A percentile compares a stretch with the other conserved stretches of the same genome.
These are phyloP conservation scores for Hydrangea macrophylla DNA, from an alignment of 148 eudicot species.

Conservation along the genomic window DNA sequence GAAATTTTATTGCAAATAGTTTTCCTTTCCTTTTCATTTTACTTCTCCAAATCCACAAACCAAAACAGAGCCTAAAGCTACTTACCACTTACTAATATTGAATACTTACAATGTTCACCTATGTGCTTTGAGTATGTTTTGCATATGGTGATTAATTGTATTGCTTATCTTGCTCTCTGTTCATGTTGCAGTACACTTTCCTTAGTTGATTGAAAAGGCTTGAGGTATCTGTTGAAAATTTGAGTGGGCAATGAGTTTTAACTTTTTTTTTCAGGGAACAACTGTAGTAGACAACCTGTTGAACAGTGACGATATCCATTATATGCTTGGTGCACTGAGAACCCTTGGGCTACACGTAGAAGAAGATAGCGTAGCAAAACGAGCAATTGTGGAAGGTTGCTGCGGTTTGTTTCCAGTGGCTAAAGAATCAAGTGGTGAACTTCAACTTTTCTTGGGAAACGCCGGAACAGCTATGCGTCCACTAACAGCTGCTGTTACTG, in stretches of 20 bases:
- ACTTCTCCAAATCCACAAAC: no score
- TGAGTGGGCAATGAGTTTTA: neutral
- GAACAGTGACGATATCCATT: conserved; percentile 88
- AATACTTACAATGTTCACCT: neutral
- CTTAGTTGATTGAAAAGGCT: no score
- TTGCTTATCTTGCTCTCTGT: neutral
- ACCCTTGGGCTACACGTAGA: conserved; percentile 87
- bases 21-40: no score
- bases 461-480: conserved; percentile 99
- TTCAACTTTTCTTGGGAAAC: conserved; percentile 92
- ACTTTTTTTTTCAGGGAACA: conserved; percentile 59
- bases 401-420: conserved; percentile 86
- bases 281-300: conserved; percentile 89
- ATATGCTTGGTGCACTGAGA: conserved; percentile 95
- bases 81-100: neutral
- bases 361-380: conserved; percentile 54
- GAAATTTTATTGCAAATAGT: no score
- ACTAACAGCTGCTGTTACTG: conserved; percentile 94
- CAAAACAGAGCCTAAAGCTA: no score
- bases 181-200: neutral
- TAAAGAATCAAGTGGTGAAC: conserved; percentile 54
- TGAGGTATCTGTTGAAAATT: neutral
- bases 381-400: conserved; percentile 85
- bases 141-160: neutral
- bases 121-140: neutral